phyloP scores from a whole-genome alignment of 352 stramenopile genomes.

The Pythium sukuiense region DNA sequence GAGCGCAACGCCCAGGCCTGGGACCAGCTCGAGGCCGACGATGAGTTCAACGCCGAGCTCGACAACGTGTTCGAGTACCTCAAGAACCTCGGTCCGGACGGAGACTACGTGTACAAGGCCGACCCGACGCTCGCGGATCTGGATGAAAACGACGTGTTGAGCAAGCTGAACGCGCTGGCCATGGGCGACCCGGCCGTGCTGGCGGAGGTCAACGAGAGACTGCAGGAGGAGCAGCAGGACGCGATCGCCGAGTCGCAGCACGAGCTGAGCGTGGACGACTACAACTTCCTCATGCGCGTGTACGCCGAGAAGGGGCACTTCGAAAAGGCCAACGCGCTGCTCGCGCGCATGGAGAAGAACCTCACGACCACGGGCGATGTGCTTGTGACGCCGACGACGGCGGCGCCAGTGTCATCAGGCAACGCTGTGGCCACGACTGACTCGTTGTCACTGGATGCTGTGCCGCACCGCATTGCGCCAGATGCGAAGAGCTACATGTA shows the following conservation, averaged over 20 bases:
- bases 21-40: slow-evolving; percentile 55
- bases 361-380: slow-evolving; percentile 25
- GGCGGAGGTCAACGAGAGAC: slow-evolving; percentile 36
- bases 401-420: background rate
- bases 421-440: slow-evolving; percentile 13
- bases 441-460: slow-evolving; percentile 37
- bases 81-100: slow-evolving; percentile 55
- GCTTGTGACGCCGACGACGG: background rate
- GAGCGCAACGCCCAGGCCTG: slow-evolving; percentile 53
- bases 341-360: slow-evolving; percentile 76
- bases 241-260: slow-evolving; percentile 16
- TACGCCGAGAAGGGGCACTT: slow-evolving; percentile 66
- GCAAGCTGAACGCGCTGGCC: slow-evolving; percentile 70
- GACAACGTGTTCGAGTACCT: slow-evolving; percentile 74
- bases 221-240: slow-evolving; percentile 25
- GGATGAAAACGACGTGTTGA: slow-evolving; percentile 60
- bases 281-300: slow-evolving; percentile 75
- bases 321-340: slow-evolving; percentile 66
- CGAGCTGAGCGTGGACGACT: slow-evolving; percentile 58
- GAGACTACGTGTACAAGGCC: slow-evolving; percentile 68
- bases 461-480: slow-evolving; percentile 51
- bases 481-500: slow-evolving; percentile 76
- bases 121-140: slow-evolving; percentile 64
- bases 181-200: slow-evolving; percentile 42
- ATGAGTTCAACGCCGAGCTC: slow-evolving; percentile 60